Evolutionary conservation across 1,284 basidiomycete species (phyloP), one percentile per base, ranked within the genome.

Genomic region (Fistulinella cinereoalba): DNA sequence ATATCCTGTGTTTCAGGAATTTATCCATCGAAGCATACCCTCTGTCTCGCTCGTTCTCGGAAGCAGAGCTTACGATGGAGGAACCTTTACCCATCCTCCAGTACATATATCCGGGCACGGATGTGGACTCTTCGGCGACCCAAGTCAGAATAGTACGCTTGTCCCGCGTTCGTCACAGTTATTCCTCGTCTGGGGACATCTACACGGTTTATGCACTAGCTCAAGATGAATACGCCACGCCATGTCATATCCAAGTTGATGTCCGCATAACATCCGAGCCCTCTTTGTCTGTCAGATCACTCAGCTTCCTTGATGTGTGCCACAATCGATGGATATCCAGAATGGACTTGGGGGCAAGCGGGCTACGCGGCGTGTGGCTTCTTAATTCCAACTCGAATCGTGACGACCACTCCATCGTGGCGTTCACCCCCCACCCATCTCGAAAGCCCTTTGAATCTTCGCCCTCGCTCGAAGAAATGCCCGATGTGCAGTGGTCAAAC

Each of bases 11-110:
- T 27, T 69, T 80, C 53, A 75, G 72, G 46, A 62, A 67, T 0
- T 71, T 70, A 4, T 73, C 75, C 1, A 53, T 82, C 28, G 76
- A 81, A 38, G 60, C 79, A 1, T 71, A 74, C 50, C 67, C 71
- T 1, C 56, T 71, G 1, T 43, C 49, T 3, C 3, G 0, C 27
- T 11, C 13, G 21, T 21, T 43, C 33, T 16, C 34, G 19, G 21
- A 40, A 3, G 16, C 37, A 4, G 28, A 28, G 4, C 4, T 6
- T 10, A 36, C 18, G 16, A 31, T 16, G 11, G 18, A 50, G 9
- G 9, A 7, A 32, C 27, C 38, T n/a, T 46, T 53, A 3, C 58
- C 65, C n/a, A 29, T 52, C 2, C 52, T 70, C 12, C 37, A 44
- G 44, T 48, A 60, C 39, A 19, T 46, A 23, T 71, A 36, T 1